These are phyloP conservation scores for Volvox reticuliferus DNA, from an alignment of 139 green algal species.

Conservation along the genomic window DNA sequence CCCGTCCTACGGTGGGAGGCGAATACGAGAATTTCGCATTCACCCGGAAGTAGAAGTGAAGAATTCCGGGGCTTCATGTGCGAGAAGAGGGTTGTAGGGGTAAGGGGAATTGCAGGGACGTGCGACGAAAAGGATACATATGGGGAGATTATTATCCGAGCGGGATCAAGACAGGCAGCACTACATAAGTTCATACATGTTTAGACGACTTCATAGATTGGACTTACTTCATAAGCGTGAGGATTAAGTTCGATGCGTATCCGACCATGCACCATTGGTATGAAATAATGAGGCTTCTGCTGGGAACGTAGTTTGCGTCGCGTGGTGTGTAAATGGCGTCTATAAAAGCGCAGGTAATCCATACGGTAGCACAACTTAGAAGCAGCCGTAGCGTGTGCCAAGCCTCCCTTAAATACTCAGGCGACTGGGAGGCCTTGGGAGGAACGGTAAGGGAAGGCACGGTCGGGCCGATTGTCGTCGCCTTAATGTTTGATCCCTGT, in stretches of 20 bases:
- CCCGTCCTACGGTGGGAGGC: no score
- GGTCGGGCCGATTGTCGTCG: neutral
- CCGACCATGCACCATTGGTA: constrained; percentile 57
- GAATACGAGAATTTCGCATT: no score
- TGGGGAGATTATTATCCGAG: no score
- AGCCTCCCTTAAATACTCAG: constrained; percentile 8
- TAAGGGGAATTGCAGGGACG: no score
- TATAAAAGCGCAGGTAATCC: constrained; percentile 5
- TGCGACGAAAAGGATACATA: no score
- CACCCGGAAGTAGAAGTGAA: no score
- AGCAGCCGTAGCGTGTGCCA: constrained; percentile 17
- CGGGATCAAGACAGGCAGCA: no score
- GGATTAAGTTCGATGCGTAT: constrained; percentile 44
- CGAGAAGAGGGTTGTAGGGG: no score
- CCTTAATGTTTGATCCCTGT: neutral
- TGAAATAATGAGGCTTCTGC: constrained; percentile 38
- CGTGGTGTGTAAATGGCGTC: constrained; percentile 31
- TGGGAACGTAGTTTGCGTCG: constrained; percentile 8
- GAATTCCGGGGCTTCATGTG: no score
- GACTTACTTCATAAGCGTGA: constrained; percentile 49
- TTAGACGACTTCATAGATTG: no score
- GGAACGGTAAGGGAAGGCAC: neutral
- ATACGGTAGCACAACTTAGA: neutral
- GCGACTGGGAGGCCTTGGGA: neutral
- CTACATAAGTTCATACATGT: no score